A percentile compares a stretch with the other conserved stretches of the same genome.
phyloP scores from a whole-genome alignment of 331 rosid species.

The Malus hybrid region DNA sequence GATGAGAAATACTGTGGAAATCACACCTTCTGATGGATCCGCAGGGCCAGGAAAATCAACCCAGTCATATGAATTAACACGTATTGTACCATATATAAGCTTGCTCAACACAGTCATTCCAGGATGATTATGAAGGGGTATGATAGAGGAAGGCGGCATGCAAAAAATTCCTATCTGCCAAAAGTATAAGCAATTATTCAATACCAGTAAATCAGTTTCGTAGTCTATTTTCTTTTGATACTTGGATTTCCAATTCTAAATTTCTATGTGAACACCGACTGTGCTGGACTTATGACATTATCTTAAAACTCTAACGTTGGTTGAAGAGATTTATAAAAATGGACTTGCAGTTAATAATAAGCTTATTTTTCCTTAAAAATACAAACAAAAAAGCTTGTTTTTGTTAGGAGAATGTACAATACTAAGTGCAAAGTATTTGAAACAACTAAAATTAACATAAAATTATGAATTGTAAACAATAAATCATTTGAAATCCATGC shows the following conservation, averaged over 20 bases:
- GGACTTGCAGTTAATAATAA: not conserved
- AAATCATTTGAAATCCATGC: not conserved
- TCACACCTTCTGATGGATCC: conserved; percentile 63
- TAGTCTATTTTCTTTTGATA: not conserved
- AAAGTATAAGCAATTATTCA: conserved; percentile 8
- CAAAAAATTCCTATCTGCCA: conserved; percentile 92
- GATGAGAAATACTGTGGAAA: conserved; percentile 6
- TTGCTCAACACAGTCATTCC: conserved; percentile 98
- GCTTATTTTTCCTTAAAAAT: not conserved
- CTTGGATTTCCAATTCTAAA: not conserved
- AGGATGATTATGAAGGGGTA: conserved; percentile 96
- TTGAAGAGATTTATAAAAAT: too few relatives aligned
- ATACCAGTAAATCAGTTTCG: not conserved
- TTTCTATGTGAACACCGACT: not conserved
- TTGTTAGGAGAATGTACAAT: not conserved
- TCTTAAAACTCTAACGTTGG: not conserved
- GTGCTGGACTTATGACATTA: not conserved
- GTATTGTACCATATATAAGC: conserved; percentile 78
- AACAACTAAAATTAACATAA: not conserved
- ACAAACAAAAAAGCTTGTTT: not conserved
- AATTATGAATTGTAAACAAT: not conserved
- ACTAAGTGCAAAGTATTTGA: not conserved
- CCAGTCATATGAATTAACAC: conserved; percentile 90
- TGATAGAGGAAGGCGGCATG: conserved; percentile 84
- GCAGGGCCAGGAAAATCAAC: conserved; percentile 52